Conservation (phyloP, 129 eudicot species). For the carrot (Daucus carota) region DNA sequence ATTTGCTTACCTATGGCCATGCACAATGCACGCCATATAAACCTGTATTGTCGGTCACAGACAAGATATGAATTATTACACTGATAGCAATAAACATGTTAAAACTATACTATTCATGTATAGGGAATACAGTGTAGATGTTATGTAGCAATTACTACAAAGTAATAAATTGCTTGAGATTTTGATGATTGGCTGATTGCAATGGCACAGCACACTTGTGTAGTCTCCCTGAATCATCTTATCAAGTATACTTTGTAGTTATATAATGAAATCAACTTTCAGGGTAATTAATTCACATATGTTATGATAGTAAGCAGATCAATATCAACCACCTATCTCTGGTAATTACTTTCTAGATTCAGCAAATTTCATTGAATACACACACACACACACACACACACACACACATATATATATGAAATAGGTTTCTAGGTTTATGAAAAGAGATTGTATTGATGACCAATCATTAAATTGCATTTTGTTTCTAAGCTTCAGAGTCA, state of each 20-base stretch:
- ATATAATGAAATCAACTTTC: not conserved
- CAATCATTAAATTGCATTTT: not conserved
- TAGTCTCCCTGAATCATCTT: not conserved
- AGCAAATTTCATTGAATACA: too few relatives aligned
- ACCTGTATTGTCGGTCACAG: constrained; percentile 44
- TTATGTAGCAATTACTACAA: not conserved
- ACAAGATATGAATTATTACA: not conserved
- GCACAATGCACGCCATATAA: constrained; percentile 88
- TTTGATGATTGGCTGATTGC: not conserved
- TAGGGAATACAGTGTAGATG: not conserved
- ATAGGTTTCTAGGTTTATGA: not conserved
- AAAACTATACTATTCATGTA: not conserved
- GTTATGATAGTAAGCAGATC: not conserved
- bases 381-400: too few relatives aligned
- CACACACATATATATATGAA: not conserved
- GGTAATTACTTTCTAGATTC: not conserved
- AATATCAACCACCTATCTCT: constrained; percentile 5
- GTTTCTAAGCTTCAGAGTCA: not conserved
- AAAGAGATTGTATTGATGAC: not conserved
- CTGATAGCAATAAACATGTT: not conserved
- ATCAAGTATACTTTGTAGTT: not conserved
- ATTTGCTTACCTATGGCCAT: constrained; percentile 61
- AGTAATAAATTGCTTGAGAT: too few relatives aligned
- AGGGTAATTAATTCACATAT: not conserved
- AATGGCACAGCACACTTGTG: not conserved